Percentiles rank a stretch among this genome's conserved stretches.
These are phyloP conservation scores for Dictyostelium intermedium DNA, from an alignment of 78 protist genomes.

Conservation along the genomic window DNA sequence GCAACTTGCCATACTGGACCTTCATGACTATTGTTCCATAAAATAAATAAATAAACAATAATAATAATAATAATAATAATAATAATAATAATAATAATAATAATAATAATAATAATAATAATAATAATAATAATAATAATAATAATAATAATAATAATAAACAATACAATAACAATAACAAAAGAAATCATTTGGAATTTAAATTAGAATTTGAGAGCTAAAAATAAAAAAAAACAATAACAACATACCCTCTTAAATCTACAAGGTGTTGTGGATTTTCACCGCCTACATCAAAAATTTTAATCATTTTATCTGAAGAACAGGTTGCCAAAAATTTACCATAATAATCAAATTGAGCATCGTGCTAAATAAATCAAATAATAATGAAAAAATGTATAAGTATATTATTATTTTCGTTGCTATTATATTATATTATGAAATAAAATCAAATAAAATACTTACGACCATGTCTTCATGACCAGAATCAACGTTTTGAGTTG, in stretches of 20 bases:
- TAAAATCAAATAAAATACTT: neutral
- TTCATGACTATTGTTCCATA: slow-evolving; percentile 83
- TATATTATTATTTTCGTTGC: neutral
- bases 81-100: neutral
- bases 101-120: neutral
- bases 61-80: neutral
- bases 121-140: too few species aligned
- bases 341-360: slow-evolving; percentile 97
- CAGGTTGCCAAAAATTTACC: slow-evolving; percentile 97
- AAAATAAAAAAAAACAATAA: neutral
- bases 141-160: neutral
- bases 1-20: slow-evolving; percentile 99
- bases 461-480: slow-evolving; percentile 93
- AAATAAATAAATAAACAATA: neutral
- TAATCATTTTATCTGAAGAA: slow-evolving; percentile 95
- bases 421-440: too few species aligned
- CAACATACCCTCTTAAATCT: slow-evolving; percentile 85
- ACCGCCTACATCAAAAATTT: slow-evolving; percentile 88
- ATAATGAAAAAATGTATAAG: too few species aligned
- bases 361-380: slow-evolving; percentile 89
- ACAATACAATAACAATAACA: too few species aligned
- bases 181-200: too few species aligned
- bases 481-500: slow-evolving; percentile 74
- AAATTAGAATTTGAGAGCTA: too few species aligned
- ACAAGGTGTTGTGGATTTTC: slow-evolving; percentile 58